These are phyloP conservation scores for Lichtheimia ornata DNA, from an alignment of 371 early-diverging fungal species.

Conservation along the genomic window DNA sequence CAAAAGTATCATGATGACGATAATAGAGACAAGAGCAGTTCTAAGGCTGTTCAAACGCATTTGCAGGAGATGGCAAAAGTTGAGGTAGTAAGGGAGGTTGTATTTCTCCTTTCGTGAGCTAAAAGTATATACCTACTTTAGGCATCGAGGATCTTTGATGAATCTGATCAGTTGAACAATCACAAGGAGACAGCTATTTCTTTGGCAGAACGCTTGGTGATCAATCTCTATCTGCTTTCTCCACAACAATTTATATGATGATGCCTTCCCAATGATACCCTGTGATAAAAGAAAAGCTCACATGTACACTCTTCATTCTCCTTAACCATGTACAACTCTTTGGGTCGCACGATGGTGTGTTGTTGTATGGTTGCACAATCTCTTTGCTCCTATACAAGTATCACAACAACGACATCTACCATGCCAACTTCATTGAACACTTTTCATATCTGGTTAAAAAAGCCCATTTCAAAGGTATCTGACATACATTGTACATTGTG, in stretches of 20 bases:
- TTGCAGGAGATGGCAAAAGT: constrained; percentile 20
- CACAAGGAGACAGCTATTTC: constrained; percentile 32
- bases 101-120: background rate
- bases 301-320: no score
- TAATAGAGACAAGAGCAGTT: constrained; percentile 6
- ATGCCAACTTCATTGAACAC: no score
- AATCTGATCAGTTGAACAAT: constrained; percentile 28
- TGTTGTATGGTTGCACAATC: no score
- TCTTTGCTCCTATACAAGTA: no score
- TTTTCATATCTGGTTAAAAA: no score
- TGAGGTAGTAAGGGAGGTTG: constrained; percentile 18
- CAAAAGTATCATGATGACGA: background rate
- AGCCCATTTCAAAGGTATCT: no score
- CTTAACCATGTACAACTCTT: no score
- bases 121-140: background rate
- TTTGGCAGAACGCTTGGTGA: constrained; percentile 35
- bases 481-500: no score
- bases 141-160: constrained; percentile 21
- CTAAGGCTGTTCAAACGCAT: background rate
- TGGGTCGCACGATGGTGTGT: no score
- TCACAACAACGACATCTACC: no score
- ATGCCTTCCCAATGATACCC: no score
- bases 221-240: constrained; percentile 39
- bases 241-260: constrained; percentile 13
- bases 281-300: no score